These are phyloP conservation scores for Skeletonema tropicum DNA, from an alignment of 108 stramenopile species.

Conservation along the genomic window DNA sequence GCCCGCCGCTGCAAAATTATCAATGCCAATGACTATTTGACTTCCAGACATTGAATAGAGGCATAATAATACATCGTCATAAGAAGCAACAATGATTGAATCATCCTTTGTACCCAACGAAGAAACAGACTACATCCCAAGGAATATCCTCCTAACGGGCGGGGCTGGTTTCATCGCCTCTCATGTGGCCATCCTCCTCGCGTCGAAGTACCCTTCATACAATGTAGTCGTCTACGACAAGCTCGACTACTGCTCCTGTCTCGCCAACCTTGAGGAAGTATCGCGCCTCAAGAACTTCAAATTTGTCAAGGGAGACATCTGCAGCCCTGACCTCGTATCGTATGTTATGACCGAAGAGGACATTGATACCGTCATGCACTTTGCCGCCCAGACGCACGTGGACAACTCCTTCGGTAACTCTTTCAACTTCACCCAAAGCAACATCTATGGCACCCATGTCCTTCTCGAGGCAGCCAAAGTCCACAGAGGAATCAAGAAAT, in stretches of 20 bases:
- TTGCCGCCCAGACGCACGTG: conserved; percentile 98
- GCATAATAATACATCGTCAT: not conserved
- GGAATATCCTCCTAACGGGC: conserved; percentile 95
- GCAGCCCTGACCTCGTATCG: conserved; percentile 91
- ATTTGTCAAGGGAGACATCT: conserved; percentile 98
- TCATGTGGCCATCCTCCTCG: conserved; percentile 94
- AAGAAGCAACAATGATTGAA: conserved; percentile 20
- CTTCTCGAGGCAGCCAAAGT: conserved; percentile 96
- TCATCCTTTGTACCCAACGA: conserved; percentile 38
- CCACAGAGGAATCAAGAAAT: conserved; percentile 80
- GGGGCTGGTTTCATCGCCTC: conserved; percentile 98
- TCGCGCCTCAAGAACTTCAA: conserved; percentile 92
- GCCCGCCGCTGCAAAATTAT: no score
- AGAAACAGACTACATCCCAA: conserved; percentile 75
- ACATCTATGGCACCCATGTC: conserved; percentile 99
- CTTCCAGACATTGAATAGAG: no score
- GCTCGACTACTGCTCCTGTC: conserved; percentile 97
- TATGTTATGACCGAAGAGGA: conserved; percentile 92
- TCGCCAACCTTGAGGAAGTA: conserved; percentile 91
- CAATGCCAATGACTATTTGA: not conserved
- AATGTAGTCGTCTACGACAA: conserved; percentile 96
- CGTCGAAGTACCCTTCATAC: conserved; percentile 96
- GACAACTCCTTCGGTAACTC: conserved; percentile 99
- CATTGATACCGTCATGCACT: conserved; percentile 99
- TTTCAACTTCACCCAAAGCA: conserved; percentile 97